Evolutionary conservation across 495 filamentous ascomycete species (phyloP).

Genomic region (Friedmanniomyces endolithicus): DNA sequence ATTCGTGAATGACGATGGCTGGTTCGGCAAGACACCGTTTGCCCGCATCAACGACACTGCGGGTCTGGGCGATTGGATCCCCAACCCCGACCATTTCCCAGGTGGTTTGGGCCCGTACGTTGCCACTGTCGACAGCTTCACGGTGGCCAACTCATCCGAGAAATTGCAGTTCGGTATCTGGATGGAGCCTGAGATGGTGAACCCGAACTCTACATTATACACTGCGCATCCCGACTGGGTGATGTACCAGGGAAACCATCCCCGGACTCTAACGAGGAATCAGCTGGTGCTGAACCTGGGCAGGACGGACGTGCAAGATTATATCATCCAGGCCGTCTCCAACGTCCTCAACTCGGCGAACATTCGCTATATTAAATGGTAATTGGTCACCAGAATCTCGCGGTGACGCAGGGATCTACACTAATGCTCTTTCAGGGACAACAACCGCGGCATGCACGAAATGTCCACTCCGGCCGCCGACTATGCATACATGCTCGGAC

Average conservation of each 20-base stretch:
- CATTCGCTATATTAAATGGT: slow-evolving; percentile 45
- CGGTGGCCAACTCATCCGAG: slow-evolving; percentile 30
- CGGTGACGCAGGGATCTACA: too few relatives aligned
- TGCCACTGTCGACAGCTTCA: slow-evolving; percentile 34
- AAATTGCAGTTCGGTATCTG: slow-evolving; percentile 43
- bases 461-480: slow-evolving; percentile 35
- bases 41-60: slow-evolving; percentile 37
- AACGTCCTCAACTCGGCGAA: slow-evolving; percentile 36
- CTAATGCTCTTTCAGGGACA: slow-evolving; percentile 25
- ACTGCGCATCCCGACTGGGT: slow-evolving; percentile 43
- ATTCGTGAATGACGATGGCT: slow-evolving; percentile 47
- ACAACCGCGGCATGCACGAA: slow-evolving; percentile 45
- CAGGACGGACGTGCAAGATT: slow-evolving; percentile 42
- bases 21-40: slow-evolving; percentile 42
- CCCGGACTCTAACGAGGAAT: slow-evolving; percentile 38
- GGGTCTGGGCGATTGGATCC: slow-evolving; percentile 44
- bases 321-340: slow-evolving; percentile 39
- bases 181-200: slow-evolving; percentile 50
- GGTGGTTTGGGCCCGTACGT: slow-evolving; percentile 38
- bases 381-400: not conserved
- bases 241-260: slow-evolving; percentile 39
- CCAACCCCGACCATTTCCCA: slow-evolving; percentile 41
- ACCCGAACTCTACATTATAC: slow-evolving; percentile 42
- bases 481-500: slow-evolving; percentile 42
- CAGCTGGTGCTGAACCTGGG: slow-evolving; percentile 44